Evolutionary conservation across 2,329 filamentous ascomycete species (phyloP), one percentile per base, ranked within the genome.

Genomic region (Herpotrichia juniperi): DNA sequence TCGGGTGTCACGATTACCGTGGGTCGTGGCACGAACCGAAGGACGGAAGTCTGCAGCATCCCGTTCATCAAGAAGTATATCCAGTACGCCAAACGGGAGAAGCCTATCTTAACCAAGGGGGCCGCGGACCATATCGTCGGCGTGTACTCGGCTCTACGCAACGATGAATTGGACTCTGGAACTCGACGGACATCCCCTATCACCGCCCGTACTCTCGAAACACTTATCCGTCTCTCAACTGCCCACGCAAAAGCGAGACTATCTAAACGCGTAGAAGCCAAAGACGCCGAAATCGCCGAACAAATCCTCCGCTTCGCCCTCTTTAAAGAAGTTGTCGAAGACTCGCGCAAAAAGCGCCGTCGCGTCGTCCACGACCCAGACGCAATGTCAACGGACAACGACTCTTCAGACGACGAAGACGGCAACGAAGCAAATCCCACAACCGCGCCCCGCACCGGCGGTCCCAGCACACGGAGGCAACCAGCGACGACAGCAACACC

Each of bases 51-150:
- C 12, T 80, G 99, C 48, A 96, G 90, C 76, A 97, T 99, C 54
- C 90, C 93, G 0, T 99, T 99, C 76, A 92, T 99, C 81, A 99
- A 99, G 79, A 99, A 99, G 77, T 99, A 97, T 74, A 96, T 99
- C 40, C 94, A 99, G 71, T 99, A 99, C 74, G 92, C 94, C 59
- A 99, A 99, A 79, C 89, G 85, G 30, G 83, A 94, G 69, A 96
- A 92, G 82, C 94, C 94, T 0, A 80, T 96, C 34, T 79, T 99
- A 56, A 96, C 93, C 0, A 91, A 94, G 69, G 91, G 91, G 39
- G 93, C 94, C 5, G 91, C 92, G 10, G 91, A 97, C 63, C 90
- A 96, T 58, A 96, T 99, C 67, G 87, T 93, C 31, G 85, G 91
- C 26, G 90, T 93, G 14, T 99, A 97, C 72, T 94, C 96, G 30